Conservation (phyloP, 2,329 filamentous ascomycete species). For the Trichoderma atrobrunneum region DNA sequence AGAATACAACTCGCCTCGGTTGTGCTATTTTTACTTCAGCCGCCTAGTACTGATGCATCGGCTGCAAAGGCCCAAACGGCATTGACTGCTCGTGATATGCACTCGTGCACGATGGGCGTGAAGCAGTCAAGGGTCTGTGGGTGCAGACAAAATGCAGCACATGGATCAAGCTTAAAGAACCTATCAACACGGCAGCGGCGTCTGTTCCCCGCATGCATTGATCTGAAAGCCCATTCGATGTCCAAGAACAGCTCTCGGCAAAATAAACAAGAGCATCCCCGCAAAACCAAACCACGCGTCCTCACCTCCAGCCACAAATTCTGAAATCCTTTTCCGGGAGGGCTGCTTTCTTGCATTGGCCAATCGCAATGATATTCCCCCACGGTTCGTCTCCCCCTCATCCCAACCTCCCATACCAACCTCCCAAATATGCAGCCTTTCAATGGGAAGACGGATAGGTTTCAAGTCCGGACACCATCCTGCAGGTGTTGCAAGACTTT, state of each 20-base stretch:
- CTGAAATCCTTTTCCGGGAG: background rate
- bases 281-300: constrained; percentile 10
- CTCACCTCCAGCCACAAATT: constrained; percentile 5
- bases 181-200: background rate
- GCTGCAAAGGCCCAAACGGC: background rate
- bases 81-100: background rate
- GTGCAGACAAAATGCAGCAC: background rate
- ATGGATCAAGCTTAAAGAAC: background rate
- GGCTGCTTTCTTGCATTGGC: constrained; percentile 14
- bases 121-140: background rate
- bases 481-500: constrained; percentile 1
- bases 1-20: background rate
- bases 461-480: background rate
- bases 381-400: constrained; percentile 11
- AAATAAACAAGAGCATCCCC: constrained; percentile 1
- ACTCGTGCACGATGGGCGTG: background rate
- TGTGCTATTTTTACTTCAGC: background rate
- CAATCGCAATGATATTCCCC: constrained; percentile 9
- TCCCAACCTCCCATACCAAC: constrained; percentile 12
- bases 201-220: background rate
- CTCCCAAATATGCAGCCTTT: constrained; percentile 18
- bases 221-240: background rate
- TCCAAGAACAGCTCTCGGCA: background rate
- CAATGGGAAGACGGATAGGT: background rate
- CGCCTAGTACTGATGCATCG: background rate